Percentiles rank a stretch among this genome's conserved stretches.
Evolutionary conservation across 108 stramenopile genomes (phyloP).

Genomic region (Poteriospumella lacustris): DNA sequence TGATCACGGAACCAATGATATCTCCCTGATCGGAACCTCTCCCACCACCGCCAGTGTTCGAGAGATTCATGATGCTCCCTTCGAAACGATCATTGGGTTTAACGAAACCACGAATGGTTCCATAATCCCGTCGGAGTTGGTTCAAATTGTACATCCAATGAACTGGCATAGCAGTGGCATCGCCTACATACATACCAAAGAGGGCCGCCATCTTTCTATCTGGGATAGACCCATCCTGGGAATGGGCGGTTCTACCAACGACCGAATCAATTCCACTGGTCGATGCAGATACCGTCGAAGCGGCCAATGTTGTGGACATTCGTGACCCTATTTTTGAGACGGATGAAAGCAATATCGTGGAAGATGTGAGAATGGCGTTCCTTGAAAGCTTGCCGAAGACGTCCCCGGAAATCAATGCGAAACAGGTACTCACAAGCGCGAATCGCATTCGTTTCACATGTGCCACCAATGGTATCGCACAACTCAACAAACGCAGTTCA

Average conservation of each 20-base stretch:
- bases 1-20: conserved; percentile 76
- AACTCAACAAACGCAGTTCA: too few species aligned
- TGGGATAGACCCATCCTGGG: not conserved
- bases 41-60: conserved; percentile 74
- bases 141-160: conserved; percentile 18
- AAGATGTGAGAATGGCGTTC: too few species aligned
- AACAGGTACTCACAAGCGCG: too few species aligned
- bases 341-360: too few species aligned
- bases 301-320: too few species aligned
- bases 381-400: too few species aligned
- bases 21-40: conserved; percentile 42
- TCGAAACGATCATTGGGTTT: conserved; percentile 52
- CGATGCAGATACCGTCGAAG: not conserved
- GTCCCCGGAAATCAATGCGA: too few species aligned
- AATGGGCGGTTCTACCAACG: not conserved
- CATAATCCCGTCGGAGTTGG: conserved; percentile 15
- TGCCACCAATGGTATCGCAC: too few species aligned
- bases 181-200: not conserved
- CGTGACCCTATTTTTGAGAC: too few species aligned
- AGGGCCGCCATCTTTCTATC: not conserved
- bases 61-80: conserved; percentile 73
- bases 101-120: not conserved
- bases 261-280: not conserved
- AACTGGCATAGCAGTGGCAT: conserved; percentile 14
- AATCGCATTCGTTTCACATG: too few species aligned